Evolutionary conservation across 1,284 basidiomycete species (phyloP).

Genomic region (Entoloma clypeatum): DNA sequence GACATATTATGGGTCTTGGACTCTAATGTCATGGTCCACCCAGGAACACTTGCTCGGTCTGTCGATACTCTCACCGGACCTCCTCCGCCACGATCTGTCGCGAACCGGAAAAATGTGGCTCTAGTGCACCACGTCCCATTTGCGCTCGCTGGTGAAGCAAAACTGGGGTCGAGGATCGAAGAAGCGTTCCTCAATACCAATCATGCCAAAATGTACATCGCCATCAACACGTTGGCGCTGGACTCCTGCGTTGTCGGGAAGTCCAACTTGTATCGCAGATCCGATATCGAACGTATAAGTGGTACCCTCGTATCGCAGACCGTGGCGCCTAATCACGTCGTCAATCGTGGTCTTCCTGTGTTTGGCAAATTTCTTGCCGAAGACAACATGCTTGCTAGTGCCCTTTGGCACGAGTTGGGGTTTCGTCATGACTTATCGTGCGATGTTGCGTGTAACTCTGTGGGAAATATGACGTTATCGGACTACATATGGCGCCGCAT

Average conservation of each 20-base stretch:
- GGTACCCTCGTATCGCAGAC: constrained; percentile 37
- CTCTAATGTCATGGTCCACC: constrained; percentile 81
- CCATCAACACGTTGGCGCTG: constrained; percentile 83
- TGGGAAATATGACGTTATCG: constrained; percentile 78
- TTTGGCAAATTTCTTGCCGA: constrained; percentile 90
- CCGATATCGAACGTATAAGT: constrained; percentile 75
- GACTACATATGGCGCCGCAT: constrained; percentile 85
- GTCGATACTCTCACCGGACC: constrained; percentile 67
- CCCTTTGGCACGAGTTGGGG: constrained; percentile 88
- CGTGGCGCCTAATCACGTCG: constrained; percentile 27
- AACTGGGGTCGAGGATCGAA: constrained; percentile 83
- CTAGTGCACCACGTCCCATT: constrained; percentile 97
- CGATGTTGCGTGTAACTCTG: constrained; percentile 85
- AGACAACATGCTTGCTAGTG: constrained; percentile 91
- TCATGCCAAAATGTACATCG: constrained; percentile 99
- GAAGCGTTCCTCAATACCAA: constrained; percentile 95
- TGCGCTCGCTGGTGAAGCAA: constrained; percentile 67
- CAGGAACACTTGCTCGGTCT: constrained; percentile 82
- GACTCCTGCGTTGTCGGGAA: constrained; percentile 99
- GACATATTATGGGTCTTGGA: constrained; percentile 98
- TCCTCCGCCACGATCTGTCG: constrained; percentile 31
- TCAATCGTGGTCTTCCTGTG: constrained; percentile 59
- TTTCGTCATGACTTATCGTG: constrained; percentile 83
- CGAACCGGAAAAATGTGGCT: constrained; percentile 54
- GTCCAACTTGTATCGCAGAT: constrained; percentile 90